Conservation (phyloP, 768 basidiomycete genomes). For the Boletus coccyginus region DNA sequence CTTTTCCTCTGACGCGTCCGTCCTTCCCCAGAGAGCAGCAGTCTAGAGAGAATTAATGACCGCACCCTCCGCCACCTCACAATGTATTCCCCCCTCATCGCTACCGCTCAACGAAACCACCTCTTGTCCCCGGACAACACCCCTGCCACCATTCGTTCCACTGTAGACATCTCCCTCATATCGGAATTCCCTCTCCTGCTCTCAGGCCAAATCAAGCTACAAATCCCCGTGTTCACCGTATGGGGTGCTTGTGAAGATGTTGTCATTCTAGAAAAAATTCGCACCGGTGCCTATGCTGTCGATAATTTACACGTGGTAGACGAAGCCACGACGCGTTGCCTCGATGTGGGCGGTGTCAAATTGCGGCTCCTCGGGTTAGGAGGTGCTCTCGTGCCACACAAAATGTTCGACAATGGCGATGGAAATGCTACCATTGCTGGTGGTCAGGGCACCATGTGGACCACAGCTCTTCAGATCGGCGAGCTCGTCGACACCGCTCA, state of each 20-base stretch:
- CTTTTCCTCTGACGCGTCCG: constrained; percentile 17
- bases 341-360: constrained; percentile 92
- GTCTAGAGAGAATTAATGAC: constrained; percentile 90
- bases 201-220: constrained; percentile 85
- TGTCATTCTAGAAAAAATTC: constrained; percentile 87
- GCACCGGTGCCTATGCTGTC: constrained; percentile 75
- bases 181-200: constrained; percentile 94
- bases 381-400: constrained; percentile 92
- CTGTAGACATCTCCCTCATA: constrained; percentile 73
- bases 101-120: constrained; percentile 75
- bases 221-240: constrained; percentile 92
- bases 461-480: constrained; percentile 94
- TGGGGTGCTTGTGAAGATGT: constrained; percentile 99
- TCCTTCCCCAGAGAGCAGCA: constrained; percentile 57
- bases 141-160: constrained; percentile 64
- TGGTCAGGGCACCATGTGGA: constrained; percentile 98
- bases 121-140: constrained; percentile 73
- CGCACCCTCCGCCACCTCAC: constrained; percentile 93
- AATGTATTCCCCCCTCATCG: constrained; percentile 93
- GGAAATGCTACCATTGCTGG: constrained; percentile 97
- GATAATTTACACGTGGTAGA: constrained; percentile 91
- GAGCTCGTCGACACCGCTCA: constrained; percentile 98
- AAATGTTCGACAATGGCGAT: constrained; percentile 92
- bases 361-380: constrained; percentile 94
- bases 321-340: constrained; percentile 89